Evolutionary conservation across 495 filamentous ascomycete species (phyloP), one percentile per base, ranked within the genome.

Genomic region (Collariella sp.): DNA sequence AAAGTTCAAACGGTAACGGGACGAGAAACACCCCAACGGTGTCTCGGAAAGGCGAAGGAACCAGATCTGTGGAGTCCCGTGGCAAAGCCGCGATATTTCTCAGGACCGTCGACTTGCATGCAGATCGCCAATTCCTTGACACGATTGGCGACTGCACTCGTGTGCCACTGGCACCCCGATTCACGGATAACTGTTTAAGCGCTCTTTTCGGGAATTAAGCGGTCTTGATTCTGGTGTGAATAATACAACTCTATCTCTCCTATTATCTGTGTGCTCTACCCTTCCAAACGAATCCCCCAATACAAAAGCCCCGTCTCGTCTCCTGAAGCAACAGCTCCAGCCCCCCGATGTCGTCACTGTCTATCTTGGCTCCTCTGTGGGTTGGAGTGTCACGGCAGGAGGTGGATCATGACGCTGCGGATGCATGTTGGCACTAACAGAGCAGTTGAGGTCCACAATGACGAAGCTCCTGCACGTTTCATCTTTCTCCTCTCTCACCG

Each of bases 11-110:
- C n/a, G 22, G 20, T 40, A n/a, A 16, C 7, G 38, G 38, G 2
- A 18, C 7, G 18, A 16, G 15, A 11, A 36, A 19, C 7, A 15
- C 5, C 1, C 9, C 10, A 15, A 12, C 7, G 9, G 29, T 7
- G 15, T 40, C 38, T 40, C 23, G 40, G 19, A 33, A 35, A 24
- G 15, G 9, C 12, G 19, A 52, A 23, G 19, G 18, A 42, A 23
- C 15, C 2, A 20, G 13, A 2, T 33, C 19, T 26, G 50, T 52
- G 39, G 50, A 22, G 49, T 51, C 23, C 38, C 7, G 50, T 52
- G 50, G 50, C 40, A 26, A 52, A 23, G 34, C 43, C 51, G 46
- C 43, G 50, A 53, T 53, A 35, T 7, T 43, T 12, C n/a, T 35
- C 36, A 13, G 11, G 9, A 31, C 13, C 7, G 35, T 10, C 33